Evolutionary conservation across 441 rosid species (phyloP).

Genomic region (Aquilaria agallochum): DNA sequence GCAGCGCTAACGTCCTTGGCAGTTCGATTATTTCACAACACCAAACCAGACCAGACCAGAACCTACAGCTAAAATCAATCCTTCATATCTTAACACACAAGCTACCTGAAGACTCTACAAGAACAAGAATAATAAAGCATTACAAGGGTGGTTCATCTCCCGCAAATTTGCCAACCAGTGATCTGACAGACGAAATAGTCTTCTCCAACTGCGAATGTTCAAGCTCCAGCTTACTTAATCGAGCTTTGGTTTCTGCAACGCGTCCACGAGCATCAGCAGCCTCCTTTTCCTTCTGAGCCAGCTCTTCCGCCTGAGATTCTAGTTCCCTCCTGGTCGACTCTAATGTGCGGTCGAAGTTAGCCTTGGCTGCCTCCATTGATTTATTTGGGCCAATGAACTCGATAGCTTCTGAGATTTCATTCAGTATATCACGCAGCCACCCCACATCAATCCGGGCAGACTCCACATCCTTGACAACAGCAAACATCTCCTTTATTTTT

Average conservation of each 20-base stretch:
- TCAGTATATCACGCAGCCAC: conserved; percentile 48
- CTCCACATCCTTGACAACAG: conserved; percentile 59
- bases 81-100: conserved; percentile 4
- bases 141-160: conserved; percentile 31
- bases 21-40: conserved; percentile 2
- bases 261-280: conserved; percentile 20
- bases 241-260: conserved; percentile 28
- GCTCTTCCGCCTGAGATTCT: conserved; percentile 36
- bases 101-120: conserved; percentile 1
- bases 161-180: conserved; percentile 25
- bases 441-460: conserved; percentile 47
- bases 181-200: conserved; percentile 13
- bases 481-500: conserved; percentile 47
- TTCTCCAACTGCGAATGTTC: conserved; percentile 28
- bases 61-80: background rate
- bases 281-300: conserved; percentile 33
- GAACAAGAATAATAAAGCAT: conserved; percentile 6
- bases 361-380: conserved; percentile 35
- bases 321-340: conserved; percentile 43
- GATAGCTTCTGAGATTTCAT: conserved; percentile 43
- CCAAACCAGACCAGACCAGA: background rate
- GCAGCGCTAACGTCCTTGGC: conserved; percentile 4
- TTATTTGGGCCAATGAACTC: conserved; percentile 32
- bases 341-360: conserved; percentile 21
- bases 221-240: conserved; percentile 25